Base-by-base conservation (phyloP, 768 basidiomycete species). In the Boletus reticulatus region DNA sequence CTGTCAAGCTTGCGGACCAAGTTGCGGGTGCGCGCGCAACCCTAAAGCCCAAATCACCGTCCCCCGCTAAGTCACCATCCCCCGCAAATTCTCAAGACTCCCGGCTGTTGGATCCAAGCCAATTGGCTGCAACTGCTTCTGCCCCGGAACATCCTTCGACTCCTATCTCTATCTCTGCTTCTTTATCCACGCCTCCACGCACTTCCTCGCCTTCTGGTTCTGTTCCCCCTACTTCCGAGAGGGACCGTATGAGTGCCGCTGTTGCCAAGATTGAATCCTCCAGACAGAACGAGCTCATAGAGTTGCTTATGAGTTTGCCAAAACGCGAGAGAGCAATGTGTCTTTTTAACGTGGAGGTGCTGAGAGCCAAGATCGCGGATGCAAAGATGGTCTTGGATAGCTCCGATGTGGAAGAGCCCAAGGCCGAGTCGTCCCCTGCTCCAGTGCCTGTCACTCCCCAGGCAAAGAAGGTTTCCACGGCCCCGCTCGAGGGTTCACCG, bases 141-240 rank as follows among this genome's bases (percentile, higher is more conserved):
- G 91, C 91, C n/a, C 92, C 92, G 0, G 92, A 94, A 65, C 91
- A 92, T 58, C 92, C 92, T 0, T 89, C 88, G 8, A 93, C 92
- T 0, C 92, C 92, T 2, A 82, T 93, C 13, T 92, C 91, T 2
- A 78, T 90, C 55, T 83, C 83, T 54, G 82, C 85, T 0, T 86
- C 88, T 1, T 67, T 89, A n/a, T 84, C 87, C 32, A 90, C 89
- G 0, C 90, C 92, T 3, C 89, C 92, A 13, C 84, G 92, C 16
- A 91, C 92, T 0, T 89, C 89, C 6, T 92, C 91, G 3, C 92
- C 90, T 6, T 78, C 82, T 17, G 80, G 80, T 38, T 82, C 82
- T 17, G 68, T 80, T 50, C 83, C 87, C 2, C 83, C 84, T 4
- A 69, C 72, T 24, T 86, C 89, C 0, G 93, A 94, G 72, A 77